phyloP scores from a whole-genome alignment of 805 yeast species.

The Alloascoidea africana region DNA sequence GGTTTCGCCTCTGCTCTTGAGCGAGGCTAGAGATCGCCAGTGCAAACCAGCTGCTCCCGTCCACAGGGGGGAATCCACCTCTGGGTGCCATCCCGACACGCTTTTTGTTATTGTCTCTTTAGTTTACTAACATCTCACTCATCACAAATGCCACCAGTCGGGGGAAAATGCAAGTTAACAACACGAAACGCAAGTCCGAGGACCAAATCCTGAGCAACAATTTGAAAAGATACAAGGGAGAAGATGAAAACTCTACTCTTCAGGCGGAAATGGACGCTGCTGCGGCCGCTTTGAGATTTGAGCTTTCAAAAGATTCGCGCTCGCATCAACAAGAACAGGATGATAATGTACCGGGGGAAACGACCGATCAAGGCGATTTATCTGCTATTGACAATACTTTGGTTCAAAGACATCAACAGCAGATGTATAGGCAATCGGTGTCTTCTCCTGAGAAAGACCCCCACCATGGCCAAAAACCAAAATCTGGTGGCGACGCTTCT shows the following conservation, averaged over 20 bases:
- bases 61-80: too few species aligned
- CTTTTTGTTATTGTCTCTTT: too few species aligned
- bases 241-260: neutral
- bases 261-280: neutral
- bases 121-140: too few species aligned
- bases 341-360: neutral
- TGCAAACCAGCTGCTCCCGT: too few species aligned
- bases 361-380: too few species aligned
- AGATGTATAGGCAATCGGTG: neutral
- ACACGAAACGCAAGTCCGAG: neutral
- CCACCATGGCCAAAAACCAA: neutral
- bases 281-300: neutral
- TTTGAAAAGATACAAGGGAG: neutral
- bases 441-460: too few species aligned
- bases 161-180: constrained; percentile 1
- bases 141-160: too few species aligned
- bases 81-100: too few species aligned
- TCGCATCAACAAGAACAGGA: neutral
- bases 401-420: neutral
- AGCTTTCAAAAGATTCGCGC: neutral
- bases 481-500: too few species aligned
- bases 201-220: neutral
- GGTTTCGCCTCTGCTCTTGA: too few species aligned
- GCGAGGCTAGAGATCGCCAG: too few species aligned
- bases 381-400: neutral